phyloP scores from a whole-genome alignment of 331 rosid genomes.

The Acacia concinna region DNA sequence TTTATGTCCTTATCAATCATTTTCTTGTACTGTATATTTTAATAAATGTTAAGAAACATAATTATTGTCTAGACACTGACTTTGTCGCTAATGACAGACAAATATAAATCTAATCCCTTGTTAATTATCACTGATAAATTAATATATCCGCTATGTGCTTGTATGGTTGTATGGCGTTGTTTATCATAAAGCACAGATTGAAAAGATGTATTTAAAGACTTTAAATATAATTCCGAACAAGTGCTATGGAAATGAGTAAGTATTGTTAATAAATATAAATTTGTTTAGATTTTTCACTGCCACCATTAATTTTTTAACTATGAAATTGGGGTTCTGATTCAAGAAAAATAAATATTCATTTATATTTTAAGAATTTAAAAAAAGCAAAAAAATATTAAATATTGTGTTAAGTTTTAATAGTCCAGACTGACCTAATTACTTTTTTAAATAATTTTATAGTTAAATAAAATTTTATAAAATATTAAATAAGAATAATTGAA shows the following conservation, averaged over 20 bases:
- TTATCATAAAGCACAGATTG: no score
- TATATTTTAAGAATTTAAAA: not conserved
- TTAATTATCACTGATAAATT: not conserved
- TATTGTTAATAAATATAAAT: not conserved
- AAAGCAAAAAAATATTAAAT: not conserved
- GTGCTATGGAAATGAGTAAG: not conserved
- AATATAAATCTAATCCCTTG: constrained; percentile 11
- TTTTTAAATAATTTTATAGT: not conserved
- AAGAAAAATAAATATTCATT: not conserved
- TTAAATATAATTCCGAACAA: no score
- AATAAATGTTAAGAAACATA: constrained; percentile 20
- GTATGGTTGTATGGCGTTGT: no score
- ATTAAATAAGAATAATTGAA: no score
- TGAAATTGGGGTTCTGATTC: not conserved
- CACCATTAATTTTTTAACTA: not conserved
- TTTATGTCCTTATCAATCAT: constrained; percentile 86
- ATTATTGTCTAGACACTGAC: constrained; percentile 50
- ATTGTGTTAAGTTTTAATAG: no score
- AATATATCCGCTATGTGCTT: not conserved
- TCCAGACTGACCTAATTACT: no score
- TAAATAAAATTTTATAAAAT: no score
- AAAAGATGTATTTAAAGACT: no score
- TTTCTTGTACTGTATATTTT: constrained; percentile 40
- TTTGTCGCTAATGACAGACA: constrained; percentile 62
- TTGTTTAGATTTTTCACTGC: not conserved